Evolutionary conservation across 345 rosid genomes (phyloP), one percentile per base, ranked within the genome.

Genomic region (Salix exigua): DNA sequence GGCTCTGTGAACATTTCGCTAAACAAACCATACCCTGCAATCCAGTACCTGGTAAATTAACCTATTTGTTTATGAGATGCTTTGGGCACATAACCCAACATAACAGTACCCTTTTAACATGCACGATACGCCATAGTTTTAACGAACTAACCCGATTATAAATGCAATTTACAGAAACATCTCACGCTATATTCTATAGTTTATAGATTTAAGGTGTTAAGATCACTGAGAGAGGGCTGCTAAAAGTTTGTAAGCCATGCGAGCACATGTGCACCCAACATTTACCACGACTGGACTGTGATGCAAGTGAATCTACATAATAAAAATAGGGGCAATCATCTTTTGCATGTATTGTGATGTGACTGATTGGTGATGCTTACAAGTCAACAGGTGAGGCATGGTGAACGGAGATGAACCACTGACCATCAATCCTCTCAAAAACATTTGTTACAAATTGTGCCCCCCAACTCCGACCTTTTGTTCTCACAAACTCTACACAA

Each of bases 401-500:
- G 84, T 96, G 99, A 79, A 93, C 75, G 78, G 94, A 88, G 73
- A 93, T 90, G 72, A 83, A 87, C 97, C 98, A 93, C 44, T 81
- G 75, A 33, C 92, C 97, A 83, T 84, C 86, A 42, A 92, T 84
- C 84, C 82, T 84, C 88, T 96, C 98, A 80, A 93, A 93, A 79
- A 91, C 94, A 78, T 91, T 96, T 1, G 98, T 88, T 50, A 89
- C 98, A 81, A 89, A 93, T 82, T 96, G 98, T 37, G 91, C 93
- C 40, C 99, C 99, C 99, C 98, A 96, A 50, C 93, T 92, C 87
- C 89, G 89, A 21, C 97, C 97, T 85, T 86, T 91, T 16, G 97
- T 91, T 87, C 87, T 93, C 53, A 96, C 91, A 70, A 90, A 87
- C 78, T 96, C 98, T 72, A 93, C 80, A 74, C 97, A 91, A 9